phyloP scores from a whole-genome alignment of 768 basidiomycete species.

The Dacryopinax primogenitus region DNA sequence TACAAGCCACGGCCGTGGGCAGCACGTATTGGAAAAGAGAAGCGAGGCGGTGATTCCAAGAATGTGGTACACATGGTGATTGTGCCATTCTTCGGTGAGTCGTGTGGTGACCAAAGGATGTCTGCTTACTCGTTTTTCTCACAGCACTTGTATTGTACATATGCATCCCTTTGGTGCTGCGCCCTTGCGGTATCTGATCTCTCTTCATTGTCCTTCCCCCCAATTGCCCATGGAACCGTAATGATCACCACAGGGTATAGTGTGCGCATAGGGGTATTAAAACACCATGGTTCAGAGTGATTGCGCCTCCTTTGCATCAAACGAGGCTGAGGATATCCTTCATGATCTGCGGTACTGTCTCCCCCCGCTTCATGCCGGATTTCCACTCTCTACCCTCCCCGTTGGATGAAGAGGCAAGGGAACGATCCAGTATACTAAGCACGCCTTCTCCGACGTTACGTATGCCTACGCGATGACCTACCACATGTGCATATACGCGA shows the following conservation, averaged over 20 bases:
- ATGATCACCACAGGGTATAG: too few species aligned
- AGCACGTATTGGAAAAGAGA: conserved; percentile 50
- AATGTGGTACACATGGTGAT: neutral
- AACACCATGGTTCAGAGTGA: neutral
- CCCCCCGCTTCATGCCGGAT: neutral
- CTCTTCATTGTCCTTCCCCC: too few species aligned
- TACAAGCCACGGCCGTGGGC: conserved; percentile 75
- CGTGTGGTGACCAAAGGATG: too few species aligned
- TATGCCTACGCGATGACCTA: neutral
- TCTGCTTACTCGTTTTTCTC: too few species aligned
- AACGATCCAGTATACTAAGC: neutral
- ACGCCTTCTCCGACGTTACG: neutral
- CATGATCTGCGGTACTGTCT: conserved; percentile 1
- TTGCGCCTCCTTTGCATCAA: neutral
- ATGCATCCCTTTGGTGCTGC: too few species aligned
- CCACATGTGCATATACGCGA: neutral
- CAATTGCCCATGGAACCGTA: too few species aligned
- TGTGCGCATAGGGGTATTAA: too few species aligned
- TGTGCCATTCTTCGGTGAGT: neutral
- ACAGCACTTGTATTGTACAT: too few species aligned
- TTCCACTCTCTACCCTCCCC: neutral
- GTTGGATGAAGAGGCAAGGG: neutral
- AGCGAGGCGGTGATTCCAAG: neutral
- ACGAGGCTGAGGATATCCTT: neutral
- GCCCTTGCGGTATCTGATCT: too few species aligned